Evolutionary conservation across 192 early-diverging fungal species (phyloP).

Genomic region (Linnemannia zychae): DNA sequence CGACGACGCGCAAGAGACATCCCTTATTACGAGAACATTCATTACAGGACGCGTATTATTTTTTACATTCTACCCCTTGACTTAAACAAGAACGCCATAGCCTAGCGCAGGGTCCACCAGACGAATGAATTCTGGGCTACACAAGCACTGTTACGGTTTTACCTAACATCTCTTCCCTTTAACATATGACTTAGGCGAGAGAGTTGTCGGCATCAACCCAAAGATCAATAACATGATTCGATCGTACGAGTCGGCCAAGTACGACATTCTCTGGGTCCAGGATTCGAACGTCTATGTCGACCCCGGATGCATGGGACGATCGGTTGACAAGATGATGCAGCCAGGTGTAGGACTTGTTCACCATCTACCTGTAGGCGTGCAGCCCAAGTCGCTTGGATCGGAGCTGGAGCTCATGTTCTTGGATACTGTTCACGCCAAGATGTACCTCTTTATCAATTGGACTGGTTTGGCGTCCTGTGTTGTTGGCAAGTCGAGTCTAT

Average conservation of each 20-base stretch:
- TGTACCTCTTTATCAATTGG: constrained; percentile 95
- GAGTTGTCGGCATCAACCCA: constrained; percentile 87
- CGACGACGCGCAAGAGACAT: too few relatives aligned
- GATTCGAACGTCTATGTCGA: constrained; percentile 93
- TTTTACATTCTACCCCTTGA: not conserved
- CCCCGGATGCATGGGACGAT: constrained; percentile 81
- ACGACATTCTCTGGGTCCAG: constrained; percentile 94
- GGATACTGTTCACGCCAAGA: constrained; percentile 92
- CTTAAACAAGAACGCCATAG: not conserved
- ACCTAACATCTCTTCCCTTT: not conserved
- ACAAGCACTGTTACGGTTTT: not conserved
- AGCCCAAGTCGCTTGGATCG: constrained; percentile 79
- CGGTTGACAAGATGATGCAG: constrained; percentile 80
- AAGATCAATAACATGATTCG: constrained; percentile 96
- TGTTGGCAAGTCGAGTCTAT: constrained; percentile 96
- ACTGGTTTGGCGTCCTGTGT: constrained; percentile 88
- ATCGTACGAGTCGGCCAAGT: constrained; percentile 79
- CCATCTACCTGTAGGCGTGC: constrained; percentile 88
- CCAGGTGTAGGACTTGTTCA: constrained; percentile 92
- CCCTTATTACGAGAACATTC: too few relatives aligned
- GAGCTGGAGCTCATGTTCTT: constrained; percentile 91
- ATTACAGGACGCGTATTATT: not conserved
- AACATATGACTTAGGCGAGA: constrained; percentile 17
- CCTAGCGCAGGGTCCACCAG: constrained; percentile 1
- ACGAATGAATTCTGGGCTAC: not conserved